Conservation (phyloP, 2,329 filamentous ascomycete species). For the Spiromastix sp. region DNA sequence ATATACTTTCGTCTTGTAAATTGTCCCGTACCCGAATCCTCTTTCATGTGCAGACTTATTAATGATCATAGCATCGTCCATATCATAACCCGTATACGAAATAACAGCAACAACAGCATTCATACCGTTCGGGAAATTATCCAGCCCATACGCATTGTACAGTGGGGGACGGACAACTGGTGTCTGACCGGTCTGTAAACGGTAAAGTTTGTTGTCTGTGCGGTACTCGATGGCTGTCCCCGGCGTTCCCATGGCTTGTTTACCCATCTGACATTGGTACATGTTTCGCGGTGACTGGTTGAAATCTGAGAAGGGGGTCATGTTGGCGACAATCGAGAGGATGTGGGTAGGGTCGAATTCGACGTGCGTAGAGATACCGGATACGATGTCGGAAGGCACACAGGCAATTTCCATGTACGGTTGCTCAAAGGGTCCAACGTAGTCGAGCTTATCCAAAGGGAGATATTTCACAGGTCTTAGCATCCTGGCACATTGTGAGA, state of each 20-base stretch:
- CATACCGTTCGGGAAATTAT: constrained; percentile 95
- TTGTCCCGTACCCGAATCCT: constrained; percentile 88
- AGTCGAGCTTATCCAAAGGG: constrained; percentile 74
- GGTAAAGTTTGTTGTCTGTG: constrained; percentile 95
- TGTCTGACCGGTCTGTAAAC: constrained; percentile 89
- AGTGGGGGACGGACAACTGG: constrained; percentile 84
- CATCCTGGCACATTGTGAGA: constrained; percentile 77
- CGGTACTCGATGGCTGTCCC: constrained; percentile 74
- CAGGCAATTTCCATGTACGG: constrained; percentile 97
- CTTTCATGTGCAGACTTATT: constrained; percentile 96
- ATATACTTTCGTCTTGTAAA: constrained; percentile 96
- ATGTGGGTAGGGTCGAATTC: constrained; percentile 94
- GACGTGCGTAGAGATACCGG: constrained; percentile 85
- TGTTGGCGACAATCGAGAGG: constrained; percentile 92
- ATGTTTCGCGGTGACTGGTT: constrained; percentile 98
- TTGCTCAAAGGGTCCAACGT: constrained; percentile 87
- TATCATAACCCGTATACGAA: constrained; percentile 97
- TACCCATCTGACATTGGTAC: constrained; percentile 99
- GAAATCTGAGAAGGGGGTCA: constrained; percentile 97
- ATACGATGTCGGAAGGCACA: constrained; percentile 73
- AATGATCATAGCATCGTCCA: constrained; percentile 99
- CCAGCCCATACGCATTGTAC: constrained; percentile 91
- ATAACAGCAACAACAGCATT: constrained; percentile 97
- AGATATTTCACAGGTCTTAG: constrained; percentile 87
- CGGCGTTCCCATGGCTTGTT: constrained; percentile 97